Evolutionary conservation across 164 flowering plant genomes (phyloP), one percentile per base, ranked within the genome.

Genomic region (Stephania yunnanensis): DNA sequence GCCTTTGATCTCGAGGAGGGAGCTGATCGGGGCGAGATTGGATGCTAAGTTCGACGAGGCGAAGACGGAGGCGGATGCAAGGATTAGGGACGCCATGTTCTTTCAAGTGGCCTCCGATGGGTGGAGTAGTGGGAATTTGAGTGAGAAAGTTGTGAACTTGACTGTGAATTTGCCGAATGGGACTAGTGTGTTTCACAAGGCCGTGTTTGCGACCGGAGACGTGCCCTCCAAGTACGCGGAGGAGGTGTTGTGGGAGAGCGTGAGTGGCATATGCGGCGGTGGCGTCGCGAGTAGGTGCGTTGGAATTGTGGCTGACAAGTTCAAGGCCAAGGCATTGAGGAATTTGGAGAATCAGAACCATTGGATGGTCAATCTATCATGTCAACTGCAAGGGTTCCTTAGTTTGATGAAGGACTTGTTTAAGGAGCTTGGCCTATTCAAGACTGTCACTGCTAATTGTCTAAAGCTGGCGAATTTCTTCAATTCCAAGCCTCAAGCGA

Each of bases 131-230:
- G 91, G 86, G 11, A 22, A 29, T 11, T 2, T 0, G 5, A 52
- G 61, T 7, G 93, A 90, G 44, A 85, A 77, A 78, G 75, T 92
- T 79, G 93, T 92, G 63, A 90, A 87, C 78, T 81, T 96, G 84
- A 83, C 88, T 2, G 93, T 92, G 70, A 96, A 94, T 83, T 88
- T 96, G 46, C 99, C 99, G 2, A 90, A 96, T 74, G 99, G 98
- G 76, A 92, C 97, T 31, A 92, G 91, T 78, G 83, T 96, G 75
- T 96, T 87, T 70, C 80, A 89, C 29, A 85, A 85, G 78, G 98
- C 97, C 0, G 88, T 89, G 70, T 89, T 96, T 64, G 82, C 91
- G 19, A 80, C 80, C 29, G 90, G 90, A 3, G 71, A 85, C 10
- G 91, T 85, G 53, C 90, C 93, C 29, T 84, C 95, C 0, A 86